These are phyloP conservation scores for Hemileia vastatrix DNA, from an alignment of 1,284 basidiomycete genomes.

Conservation along the genomic window DNA sequence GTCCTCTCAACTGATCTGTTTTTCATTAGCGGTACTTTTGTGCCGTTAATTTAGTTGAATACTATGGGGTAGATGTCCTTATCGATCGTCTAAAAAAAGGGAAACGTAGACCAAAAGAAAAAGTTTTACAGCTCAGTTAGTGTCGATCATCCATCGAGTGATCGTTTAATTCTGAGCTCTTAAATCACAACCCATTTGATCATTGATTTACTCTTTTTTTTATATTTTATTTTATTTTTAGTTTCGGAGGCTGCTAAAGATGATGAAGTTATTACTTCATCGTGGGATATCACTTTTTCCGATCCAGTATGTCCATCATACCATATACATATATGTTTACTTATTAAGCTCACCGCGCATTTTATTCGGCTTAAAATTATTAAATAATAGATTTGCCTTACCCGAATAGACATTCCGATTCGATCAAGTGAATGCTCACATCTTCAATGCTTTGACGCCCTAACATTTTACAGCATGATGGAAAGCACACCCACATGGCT, in stretches of 20 bases:
- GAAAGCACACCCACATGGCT: conserved; percentile 92
- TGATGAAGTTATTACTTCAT: conserved; percentile 31
- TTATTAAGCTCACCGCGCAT: too few relatives aligned
- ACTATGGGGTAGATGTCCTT: conserved; percentile 6
- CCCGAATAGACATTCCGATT: conserved; percentile 72
- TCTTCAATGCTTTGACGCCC: conserved; percentile 90
- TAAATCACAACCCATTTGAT: neutral
- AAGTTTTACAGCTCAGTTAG: conserved; percentile 19
- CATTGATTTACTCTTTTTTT: neutral
- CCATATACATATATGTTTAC: too few relatives aligned
- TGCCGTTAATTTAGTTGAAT: conserved; percentile 18
- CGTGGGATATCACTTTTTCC: conserved; percentile 76
- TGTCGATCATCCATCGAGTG: neutral
- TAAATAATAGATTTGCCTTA: conserved; percentile 79
- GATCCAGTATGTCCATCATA: conserved; percentile 63
- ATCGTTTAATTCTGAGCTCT: too few relatives aligned
- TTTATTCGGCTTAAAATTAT: too few relatives aligned
- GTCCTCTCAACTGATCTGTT: neutral
- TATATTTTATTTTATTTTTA: neutral
- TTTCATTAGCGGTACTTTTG: conserved; percentile 3
- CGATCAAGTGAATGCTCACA: conserved; percentile 78
- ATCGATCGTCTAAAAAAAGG: conserved; percentile 8
- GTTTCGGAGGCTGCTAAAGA: conserved; percentile 8
- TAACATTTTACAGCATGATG: conserved; percentile 88
- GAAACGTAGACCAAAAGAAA: conserved; percentile 4